Evolutionary conservation across 352 stramenopile genomes (phyloP).

Genomic region (Phytophthora macrochlamydospora): DNA sequence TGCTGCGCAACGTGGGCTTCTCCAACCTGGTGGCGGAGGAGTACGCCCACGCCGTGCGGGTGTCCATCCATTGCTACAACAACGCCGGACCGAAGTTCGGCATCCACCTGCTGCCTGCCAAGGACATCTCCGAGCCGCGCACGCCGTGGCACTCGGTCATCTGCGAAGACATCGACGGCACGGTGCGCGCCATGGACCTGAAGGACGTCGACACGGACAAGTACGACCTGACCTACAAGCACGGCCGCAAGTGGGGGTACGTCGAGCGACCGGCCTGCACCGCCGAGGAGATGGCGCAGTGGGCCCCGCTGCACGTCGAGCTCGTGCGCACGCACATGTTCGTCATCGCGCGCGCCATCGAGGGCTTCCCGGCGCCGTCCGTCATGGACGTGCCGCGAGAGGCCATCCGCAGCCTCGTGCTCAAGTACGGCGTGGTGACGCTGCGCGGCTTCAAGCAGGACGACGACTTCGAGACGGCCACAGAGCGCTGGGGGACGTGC

Average conservation of each 20-base stretch:
- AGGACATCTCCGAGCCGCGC: conserved; percentile 11
- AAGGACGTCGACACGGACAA: conserved; percentile 29
- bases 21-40: conserved; percentile 14
- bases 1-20: conserved; percentile 28
- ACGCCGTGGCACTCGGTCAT: conserved; percentile 16
- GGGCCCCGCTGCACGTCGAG: conserved; percentile 17
- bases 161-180: conserved; percentile 20
- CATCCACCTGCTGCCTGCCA: conserved; percentile 11
- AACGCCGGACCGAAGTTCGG: conserved; percentile 25
- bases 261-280: conserved; percentile 18
- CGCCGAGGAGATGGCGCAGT: conserved; percentile 18
- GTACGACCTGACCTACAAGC: conserved; percentile 28
- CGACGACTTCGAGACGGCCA: conserved; percentile 23
- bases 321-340: conserved; percentile 26
- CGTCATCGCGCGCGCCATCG: conserved; percentile 20
- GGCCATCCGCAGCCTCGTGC: conserved; percentile 19
- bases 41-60: conserved; percentile 15
- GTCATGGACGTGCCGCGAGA: conserved; percentile 24
- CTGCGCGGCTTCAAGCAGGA: conserved; percentile 28
- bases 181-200: conserved; percentile 11
- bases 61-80: conserved; percentile 28
- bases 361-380: conserved; percentile 15
- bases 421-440: conserved; percentile 22
- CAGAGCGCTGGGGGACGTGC: conserved; percentile 24
- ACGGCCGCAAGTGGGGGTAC: conserved; percentile 27